A percentile compares a stretch with the other conserved stretches of the same genome.
Evolutionary conservation across 768 basidiomycete genomes (phyloP).

Genomic region (Amanita pseudoporphyria): DNA sequence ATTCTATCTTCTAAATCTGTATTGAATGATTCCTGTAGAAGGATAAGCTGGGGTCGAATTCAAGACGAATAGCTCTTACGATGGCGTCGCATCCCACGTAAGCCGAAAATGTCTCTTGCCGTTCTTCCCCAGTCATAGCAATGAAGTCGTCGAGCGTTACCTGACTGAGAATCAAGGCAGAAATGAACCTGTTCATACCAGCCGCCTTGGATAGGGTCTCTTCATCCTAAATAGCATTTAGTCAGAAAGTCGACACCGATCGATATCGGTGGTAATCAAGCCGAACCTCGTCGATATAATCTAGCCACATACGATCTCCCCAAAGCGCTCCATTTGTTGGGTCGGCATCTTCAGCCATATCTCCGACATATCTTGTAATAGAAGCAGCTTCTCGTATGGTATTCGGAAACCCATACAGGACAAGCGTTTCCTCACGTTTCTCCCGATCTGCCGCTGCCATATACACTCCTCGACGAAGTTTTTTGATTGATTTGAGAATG

Average conservation of each 20-base stretch:
- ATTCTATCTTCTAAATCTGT: not conserved
- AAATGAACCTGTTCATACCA: constrained; percentile 66
- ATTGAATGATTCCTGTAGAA: not conserved
- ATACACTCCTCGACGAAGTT: constrained; percentile 49
- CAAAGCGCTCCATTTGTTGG: constrained; percentile 36
- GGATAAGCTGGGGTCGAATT: not conserved
- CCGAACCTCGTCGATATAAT: constrained; percentile 44
- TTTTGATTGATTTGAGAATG: constrained; percentile 60
- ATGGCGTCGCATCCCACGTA: constrained; percentile 42
- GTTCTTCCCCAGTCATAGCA: constrained; percentile 34
- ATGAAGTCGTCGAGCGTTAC: constrained; percentile 47
- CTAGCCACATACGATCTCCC: constrained; percentile 57
- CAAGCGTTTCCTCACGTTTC: constrained; percentile 31
- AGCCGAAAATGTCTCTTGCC: constrained; percentile 33
- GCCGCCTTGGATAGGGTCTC: constrained; percentile 40
- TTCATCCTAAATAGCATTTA: constrained; percentile 40
- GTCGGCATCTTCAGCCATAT: constrained; percentile 41
- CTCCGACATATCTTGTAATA: constrained; percentile 47
- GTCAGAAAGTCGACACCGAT: not conserved
- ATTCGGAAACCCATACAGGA: constrained; percentile 57
- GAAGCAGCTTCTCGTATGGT: constrained; percentile 47
- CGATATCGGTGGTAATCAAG: not conserved
- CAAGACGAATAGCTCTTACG: constrained; percentile 28
- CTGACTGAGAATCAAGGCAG: constrained; percentile 52
- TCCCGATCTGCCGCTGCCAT: constrained; percentile 52